These are phyloP conservation scores for Cubamyces sp. DNA, from an alignment of 768 basidiomycete species.

Conservation along the genomic window DNA sequence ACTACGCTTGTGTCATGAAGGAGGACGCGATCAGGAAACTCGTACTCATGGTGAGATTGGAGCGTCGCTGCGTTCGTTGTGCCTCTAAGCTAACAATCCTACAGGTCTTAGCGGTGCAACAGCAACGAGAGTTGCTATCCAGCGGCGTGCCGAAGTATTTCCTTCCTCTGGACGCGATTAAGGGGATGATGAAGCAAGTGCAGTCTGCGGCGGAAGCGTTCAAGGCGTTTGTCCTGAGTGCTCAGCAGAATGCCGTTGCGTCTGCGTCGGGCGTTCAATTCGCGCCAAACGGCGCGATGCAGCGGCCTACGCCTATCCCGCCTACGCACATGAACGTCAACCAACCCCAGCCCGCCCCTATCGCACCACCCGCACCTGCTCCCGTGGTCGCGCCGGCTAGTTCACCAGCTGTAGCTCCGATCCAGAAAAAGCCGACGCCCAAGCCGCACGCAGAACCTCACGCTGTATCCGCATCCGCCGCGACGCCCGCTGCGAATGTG, in stretches of 20 bases:
- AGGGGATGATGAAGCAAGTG: conserved; percentile 48
- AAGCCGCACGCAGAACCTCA: conserved; percentile 16
- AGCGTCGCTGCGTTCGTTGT: not conserved
- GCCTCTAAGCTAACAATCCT: not conserved
- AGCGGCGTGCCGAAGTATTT: conserved; percentile 37
- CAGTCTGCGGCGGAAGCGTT: conserved; percentile 47
- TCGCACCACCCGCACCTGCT: not conserved
- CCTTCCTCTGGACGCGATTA: conserved; percentile 34
- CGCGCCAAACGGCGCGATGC: conserved; percentile 3
- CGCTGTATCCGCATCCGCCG: conserved; percentile 15
- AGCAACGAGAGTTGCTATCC: conserved; percentile 42
- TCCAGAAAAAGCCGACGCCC: conserved; percentile 26
- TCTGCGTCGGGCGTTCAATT: not conserved
- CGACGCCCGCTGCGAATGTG: conserved; percentile 26
- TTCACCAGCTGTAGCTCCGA: conserved; percentile 15
- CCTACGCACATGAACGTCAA: too few relatives aligned
- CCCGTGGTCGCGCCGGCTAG: conserved; percentile 4
- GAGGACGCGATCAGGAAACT: conserved; percentile 54
- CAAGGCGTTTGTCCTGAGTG: conserved; percentile 24
- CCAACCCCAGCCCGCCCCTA: too few relatives aligned
- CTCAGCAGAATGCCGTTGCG: too few relatives aligned
- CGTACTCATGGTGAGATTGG: conserved; percentile 54
- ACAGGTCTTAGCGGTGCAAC: conserved; percentile 35
- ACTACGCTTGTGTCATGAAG: conserved; percentile 51
- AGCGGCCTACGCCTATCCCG: too few relatives aligned